phyloP scores from a whole-genome alignment of 345 rosid genomes.

The Heritiera fomes region DNA sequence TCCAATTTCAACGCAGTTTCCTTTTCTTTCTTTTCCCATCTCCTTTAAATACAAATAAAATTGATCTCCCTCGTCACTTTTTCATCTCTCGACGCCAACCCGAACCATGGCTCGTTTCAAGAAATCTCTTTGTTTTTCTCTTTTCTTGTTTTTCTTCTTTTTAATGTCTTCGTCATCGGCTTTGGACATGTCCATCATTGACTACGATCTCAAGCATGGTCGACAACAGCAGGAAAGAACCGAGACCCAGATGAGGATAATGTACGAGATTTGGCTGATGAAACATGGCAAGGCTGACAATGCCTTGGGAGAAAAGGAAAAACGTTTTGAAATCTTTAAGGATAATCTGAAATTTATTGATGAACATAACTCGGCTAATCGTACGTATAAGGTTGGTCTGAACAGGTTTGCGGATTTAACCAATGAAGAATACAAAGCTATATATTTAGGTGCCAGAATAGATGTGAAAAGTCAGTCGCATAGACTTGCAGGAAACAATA shows the following conservation, averaged over 20 bases:
- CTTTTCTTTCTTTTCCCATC: neutral
- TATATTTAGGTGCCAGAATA: constrained; percentile 47
- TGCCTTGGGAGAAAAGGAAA: constrained; percentile 57
- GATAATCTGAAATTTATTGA: constrained; percentile 57
- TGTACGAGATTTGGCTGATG: constrained; percentile 61
- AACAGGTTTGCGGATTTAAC: constrained; percentile 67
- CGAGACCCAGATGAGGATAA: constrained; percentile 32
- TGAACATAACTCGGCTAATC: constrained; percentile 45
- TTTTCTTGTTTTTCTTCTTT: constrained; percentile 11
- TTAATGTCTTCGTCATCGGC: constrained; percentile 31
- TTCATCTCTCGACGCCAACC: neutral
- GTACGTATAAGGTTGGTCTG: constrained; percentile 52
- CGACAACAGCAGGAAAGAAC: constrained; percentile 7
- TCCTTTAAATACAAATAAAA: neutral
- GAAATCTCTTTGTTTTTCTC: neutral
- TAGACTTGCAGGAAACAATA: constrained; percentile 23
- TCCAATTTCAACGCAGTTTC: constrained; percentile 26
- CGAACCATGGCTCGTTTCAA: constrained; percentile 19
- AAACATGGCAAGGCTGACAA: constrained; percentile 55
- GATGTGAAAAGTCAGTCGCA: constrained; percentile 19
- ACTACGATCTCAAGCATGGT: constrained; percentile 33
- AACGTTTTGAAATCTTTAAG: constrained; percentile 55
- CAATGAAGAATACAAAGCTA: constrained; percentile 47
- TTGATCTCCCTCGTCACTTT: neutral
- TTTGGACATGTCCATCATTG: constrained; percentile 56